Evolutionary conservation across 148 eudicot genomes (phyloP).

Genomic region (Mesembryanthemum crystallinum): DNA sequence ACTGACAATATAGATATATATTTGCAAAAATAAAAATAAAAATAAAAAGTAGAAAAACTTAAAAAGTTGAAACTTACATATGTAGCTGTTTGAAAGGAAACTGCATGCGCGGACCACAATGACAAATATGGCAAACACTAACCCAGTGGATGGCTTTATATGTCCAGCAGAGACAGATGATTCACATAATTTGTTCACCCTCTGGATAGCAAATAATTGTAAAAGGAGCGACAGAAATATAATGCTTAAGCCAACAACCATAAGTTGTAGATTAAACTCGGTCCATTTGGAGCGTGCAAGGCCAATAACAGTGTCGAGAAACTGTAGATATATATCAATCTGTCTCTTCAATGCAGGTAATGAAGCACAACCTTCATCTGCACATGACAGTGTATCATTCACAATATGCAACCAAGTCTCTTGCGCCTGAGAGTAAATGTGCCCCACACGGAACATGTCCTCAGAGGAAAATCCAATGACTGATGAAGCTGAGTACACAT

Average conservation of each 20-base stretch:
- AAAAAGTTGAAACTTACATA: slow-evolving; percentile 54
- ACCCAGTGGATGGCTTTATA: slow-evolving; percentile 35
- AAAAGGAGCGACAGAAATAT: slow-evolving; percentile 59
- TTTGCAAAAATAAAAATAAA: too few species aligned
- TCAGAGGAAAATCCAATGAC: slow-evolving; percentile 85
- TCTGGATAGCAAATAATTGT: slow-evolving; percentile 53
- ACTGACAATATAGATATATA: background rate
- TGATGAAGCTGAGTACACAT: slow-evolving; percentile 87
- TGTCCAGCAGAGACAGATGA: slow-evolving; percentile 27
- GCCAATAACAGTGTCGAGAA: slow-evolving; percentile 69
- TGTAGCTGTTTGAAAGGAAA: slow-evolving; percentile 88
- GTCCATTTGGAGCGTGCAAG: slow-evolving; percentile 99
- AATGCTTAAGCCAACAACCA: slow-evolving; percentile 66
- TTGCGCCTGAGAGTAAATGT: slow-evolving; percentile 62
- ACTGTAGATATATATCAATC: slow-evolving; percentile 61
- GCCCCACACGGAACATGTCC: slow-evolving; percentile 62
- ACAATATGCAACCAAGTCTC: slow-evolving; percentile 46
- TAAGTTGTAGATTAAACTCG: slow-evolving; percentile 71
- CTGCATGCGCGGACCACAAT: slow-evolving; percentile 74
- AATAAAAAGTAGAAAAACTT: background rate
- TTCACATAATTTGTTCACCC: slow-evolving; percentile 39
- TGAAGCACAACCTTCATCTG: slow-evolving; percentile 34
- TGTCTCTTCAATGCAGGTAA: slow-evolving; percentile 49
- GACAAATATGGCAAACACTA: slow-evolving; percentile 47
- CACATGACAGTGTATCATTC: slow-evolving; percentile 33